Conservation (phyloP, 2,329 filamentous ascomycete species). For the Cladophialophora immunda region DNA sequence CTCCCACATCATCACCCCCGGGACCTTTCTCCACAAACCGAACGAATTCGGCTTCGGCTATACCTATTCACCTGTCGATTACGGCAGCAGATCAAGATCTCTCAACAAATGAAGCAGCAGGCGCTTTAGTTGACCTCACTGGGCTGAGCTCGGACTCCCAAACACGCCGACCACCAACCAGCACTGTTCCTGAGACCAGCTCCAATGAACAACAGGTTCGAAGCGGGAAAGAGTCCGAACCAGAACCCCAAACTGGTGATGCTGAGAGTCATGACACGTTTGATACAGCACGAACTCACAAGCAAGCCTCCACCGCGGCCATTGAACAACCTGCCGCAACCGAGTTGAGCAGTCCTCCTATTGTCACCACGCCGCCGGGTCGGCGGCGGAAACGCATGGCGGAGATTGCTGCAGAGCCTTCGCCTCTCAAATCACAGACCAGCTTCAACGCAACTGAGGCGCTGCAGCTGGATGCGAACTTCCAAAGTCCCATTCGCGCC, state of each 20-base stretch:
- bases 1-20: constrained; percentile 22
- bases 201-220: constrained; percentile 28
- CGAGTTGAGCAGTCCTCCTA: constrained; percentile 30
- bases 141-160: background rate
- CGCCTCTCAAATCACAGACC: constrained; percentile 32
- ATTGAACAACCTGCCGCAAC: constrained; percentile 1
- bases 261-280: constrained; percentile 27
- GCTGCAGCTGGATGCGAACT: constrained; percentile 28
- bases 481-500: constrained; percentile 7
- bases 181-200: constrained; percentile 37
- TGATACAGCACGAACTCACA: constrained; percentile 35
- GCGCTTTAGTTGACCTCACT: background rate
- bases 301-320: constrained; percentile 11
- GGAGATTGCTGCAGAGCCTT: constrained; percentile 36
- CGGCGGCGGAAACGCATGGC: constrained; percentile 34
- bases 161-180: constrained; percentile 13
- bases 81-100: background rate
- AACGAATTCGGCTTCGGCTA: background rate
- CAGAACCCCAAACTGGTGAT: constrained; percentile 8
- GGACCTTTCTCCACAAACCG: background rate
- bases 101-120: background rate
- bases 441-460: constrained; percentile 33
- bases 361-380: constrained; percentile 29
- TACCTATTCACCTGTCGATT: background rate
- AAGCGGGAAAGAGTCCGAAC: background rate